Evolutionary conservation across 345 rosid species (phyloP), one percentile per base, ranked within the genome.

Genomic region (Kernera saxatilis): DNA sequence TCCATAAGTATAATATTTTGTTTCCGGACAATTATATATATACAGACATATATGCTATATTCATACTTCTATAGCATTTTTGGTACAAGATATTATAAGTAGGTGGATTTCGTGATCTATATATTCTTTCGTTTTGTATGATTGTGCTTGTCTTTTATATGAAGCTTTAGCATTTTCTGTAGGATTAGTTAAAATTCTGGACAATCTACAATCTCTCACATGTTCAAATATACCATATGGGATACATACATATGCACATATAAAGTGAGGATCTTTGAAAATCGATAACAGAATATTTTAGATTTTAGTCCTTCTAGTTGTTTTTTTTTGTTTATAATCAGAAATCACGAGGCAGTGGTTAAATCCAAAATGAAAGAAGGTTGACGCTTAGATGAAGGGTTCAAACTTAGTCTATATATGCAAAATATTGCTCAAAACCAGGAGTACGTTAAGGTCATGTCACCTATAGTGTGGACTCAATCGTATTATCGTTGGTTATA

Each of bases 131-230:
- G 40, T 61, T 60, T 51, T 68, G 78, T 75, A 68, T 68, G 57
- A 75, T 75, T 75, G 74, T 68, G 78, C 23, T 75, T 60, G 78
- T 75, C 78, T 67, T 51, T 67, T 50, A 37, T 66, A 50, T 23
- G 64, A 67, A 59, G 19, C 74, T 68, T 75, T 68, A 68, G 21
- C 78, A 74, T 75, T 75, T 68, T 44, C 49, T 75, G 56, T 68
- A 35, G 63, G 56, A 68, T 75, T 75, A 75, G 74, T 51, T 74
- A 60, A 66, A 19, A 68, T 26, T 43, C 54, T 30, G 50, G 62
- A 68, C 35, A 51, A 60, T 68, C 57, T 33, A 51, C 19, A 68
- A 51, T 67, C 50, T 50, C 7, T 67, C 58, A 69, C 69, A 61
- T 68, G 57, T 69, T 27, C 25, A 44, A 30, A 60, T 46, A 73